Evolutionary conservation across 176 grass and related monocot genomes (phyloP).

Genomic region (Poa annua): DNA sequence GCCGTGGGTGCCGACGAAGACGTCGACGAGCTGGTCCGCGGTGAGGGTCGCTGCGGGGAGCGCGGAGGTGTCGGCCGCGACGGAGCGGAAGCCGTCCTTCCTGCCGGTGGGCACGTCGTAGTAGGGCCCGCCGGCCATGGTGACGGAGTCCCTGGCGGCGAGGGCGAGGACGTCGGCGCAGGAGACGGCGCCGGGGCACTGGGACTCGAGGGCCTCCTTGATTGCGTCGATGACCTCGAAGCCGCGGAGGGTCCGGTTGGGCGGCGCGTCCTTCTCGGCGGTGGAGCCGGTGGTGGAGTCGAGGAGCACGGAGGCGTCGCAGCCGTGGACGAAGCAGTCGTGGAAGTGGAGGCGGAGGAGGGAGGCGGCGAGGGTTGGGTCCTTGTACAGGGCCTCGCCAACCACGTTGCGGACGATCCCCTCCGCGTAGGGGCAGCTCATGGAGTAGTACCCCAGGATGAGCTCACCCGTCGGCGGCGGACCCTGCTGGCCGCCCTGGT

Average conservation of each 20-base stretch:
- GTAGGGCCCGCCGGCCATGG: constrained; percentile 56
- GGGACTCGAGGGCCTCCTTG: constrained; percentile 1
- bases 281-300: background rate
- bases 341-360: constrained; percentile 54
- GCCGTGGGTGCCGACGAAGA: constrained; percentile 48
- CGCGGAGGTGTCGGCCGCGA: constrained; percentile 49
- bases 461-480: background rate
- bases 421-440: constrained; percentile 20
- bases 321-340: constrained; percentile 5
- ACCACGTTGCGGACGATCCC: background rate
- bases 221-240: constrained; percentile 29
- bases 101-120: constrained; percentile 55
- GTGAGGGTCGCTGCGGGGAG: constrained; percentile 53
- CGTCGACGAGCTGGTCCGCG: constrained; percentile 35
- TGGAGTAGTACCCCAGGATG: constrained; percentile 26
- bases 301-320: background rate
- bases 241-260: constrained; percentile 13
- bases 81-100: constrained; percentile 60
- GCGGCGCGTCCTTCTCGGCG: background rate
- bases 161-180: constrained; percentile 75
- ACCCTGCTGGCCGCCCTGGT: background rate
- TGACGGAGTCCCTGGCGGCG: constrained; percentile 49
- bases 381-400: background rate
- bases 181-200: constrained; percentile 48
- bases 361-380: constrained; percentile 16